A percentile compares a stretch with the other conserved stretches of the same genome.
Conservation (phyloP, 2,329 filamentous ascomycete species). For the Sporothrix brunneoviolacea region DNA sequence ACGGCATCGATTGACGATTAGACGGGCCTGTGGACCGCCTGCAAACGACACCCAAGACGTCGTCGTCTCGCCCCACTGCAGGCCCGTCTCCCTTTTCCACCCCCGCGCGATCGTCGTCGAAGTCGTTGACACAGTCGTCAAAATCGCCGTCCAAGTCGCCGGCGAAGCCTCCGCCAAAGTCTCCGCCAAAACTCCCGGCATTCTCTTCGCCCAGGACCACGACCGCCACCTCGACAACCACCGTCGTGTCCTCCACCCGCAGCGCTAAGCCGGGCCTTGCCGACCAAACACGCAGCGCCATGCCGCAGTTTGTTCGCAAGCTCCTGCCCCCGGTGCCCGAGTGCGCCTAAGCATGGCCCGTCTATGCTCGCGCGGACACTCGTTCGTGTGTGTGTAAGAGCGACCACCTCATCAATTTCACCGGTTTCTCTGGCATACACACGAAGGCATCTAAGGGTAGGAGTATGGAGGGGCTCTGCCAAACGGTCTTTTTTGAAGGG, state of each 20-base stretch:
- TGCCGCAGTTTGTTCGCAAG: conserved; percentile 32
- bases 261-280: conserved; percentile 27
- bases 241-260: conserved; percentile 17
- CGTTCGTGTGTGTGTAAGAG: not conserved
- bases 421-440: not conserved
- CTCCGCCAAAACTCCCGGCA: not conserved
- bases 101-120: conserved; percentile 26
- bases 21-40: conserved; percentile 58
- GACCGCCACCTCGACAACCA: conserved; percentile 2
- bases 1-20: conserved; percentile 95
- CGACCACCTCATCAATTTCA: not conserved
- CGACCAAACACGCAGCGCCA: conserved; percentile 29
- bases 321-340: conserved; percentile 29
- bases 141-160: conserved; percentile 25
- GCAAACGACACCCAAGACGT: conserved; percentile 27
- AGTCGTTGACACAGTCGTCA: conserved; percentile 23
- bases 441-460: too few relatives aligned
- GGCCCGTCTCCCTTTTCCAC: conserved; percentile 52
- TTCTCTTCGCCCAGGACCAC: conserved; percentile 3
- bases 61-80: conserved; percentile 41
- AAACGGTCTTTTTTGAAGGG: too few relatives aligned
- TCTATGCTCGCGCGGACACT: not conserved
- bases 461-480: too few relatives aligned
- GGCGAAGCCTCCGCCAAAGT: conserved; percentile 23
- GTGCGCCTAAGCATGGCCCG: conserved; percentile 5